Percentiles rank a stretch among this genome's conserved stretches.
Evolutionary conservation across 202 grass and related monocot species (phyloP).

Genomic region (Musa balbisiana): DNA sequence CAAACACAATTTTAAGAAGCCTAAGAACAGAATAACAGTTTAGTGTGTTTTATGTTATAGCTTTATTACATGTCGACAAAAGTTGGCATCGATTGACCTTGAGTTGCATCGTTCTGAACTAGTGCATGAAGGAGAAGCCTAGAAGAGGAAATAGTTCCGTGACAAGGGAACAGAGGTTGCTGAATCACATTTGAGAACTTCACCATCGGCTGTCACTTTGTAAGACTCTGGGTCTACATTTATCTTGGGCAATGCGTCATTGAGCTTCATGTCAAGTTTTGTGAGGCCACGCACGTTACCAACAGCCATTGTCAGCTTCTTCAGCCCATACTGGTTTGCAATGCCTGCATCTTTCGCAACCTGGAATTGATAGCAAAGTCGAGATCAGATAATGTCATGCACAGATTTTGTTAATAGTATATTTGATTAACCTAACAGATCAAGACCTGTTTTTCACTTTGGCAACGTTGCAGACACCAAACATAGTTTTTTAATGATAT

Average conservation of each 20-base stretch:
- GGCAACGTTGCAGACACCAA: neutral
- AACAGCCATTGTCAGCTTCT: slow-evolving; percentile 70
- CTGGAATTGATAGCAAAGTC: slow-evolving; percentile 31
- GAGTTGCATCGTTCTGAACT: too few relatives aligned
- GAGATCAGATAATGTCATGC: neutral
- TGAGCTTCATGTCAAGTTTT: slow-evolving; percentile 87
- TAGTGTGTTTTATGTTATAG: too few relatives aligned
- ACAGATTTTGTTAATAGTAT: too few relatives aligned
- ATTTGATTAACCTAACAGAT: too few relatives aligned
- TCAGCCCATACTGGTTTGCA: slow-evolving; percentile 43
- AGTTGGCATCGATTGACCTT: too few relatives aligned
- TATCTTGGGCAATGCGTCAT: slow-evolving; percentile 66
- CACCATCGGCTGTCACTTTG: slow-evolving; percentile 58
- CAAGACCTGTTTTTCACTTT: too few relatives aligned
- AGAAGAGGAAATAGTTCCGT: slow-evolving; percentile 92
- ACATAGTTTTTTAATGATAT: neutral
- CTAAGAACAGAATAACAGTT: too few relatives aligned
- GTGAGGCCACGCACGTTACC: slow-evolving; percentile 47
- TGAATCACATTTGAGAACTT: slow-evolving; percentile 53
- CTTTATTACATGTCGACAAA: too few relatives aligned
- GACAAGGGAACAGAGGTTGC: slow-evolving; percentile 55
- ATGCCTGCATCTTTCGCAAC: slow-evolving; percentile 59
- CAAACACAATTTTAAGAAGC: too few relatives aligned
- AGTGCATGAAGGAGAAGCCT: neutral
- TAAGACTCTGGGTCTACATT: slow-evolving; percentile 76